Evolutionary conservation across 169 alveolate genomes (phyloP).

Genomic region (Eimeria sp.): DNA sequence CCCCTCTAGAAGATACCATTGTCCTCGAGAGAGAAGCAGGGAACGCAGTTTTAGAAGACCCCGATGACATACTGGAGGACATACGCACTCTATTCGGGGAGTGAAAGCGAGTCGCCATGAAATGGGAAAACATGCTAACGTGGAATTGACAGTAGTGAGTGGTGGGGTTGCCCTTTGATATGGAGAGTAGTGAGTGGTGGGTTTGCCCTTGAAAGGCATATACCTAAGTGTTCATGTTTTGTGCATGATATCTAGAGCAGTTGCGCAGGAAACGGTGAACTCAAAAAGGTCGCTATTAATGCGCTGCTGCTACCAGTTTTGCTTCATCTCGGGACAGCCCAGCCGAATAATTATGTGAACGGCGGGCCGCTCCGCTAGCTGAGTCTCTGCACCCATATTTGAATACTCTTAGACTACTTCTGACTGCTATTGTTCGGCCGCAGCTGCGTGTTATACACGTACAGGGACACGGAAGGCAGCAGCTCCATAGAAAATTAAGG

Average conservation of each 20-base stretch:
- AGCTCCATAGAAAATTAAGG: neutral
- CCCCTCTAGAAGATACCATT: constrained; percentile 3
- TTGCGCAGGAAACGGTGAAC: neutral
- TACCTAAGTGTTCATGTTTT: neutral
- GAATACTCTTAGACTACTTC: neutral
- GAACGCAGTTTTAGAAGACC: constrained; percentile 12
- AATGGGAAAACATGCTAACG: neutral
- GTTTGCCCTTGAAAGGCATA: too few species aligned
- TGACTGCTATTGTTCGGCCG: neutral
- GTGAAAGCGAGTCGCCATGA: neutral
- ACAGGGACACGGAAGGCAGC: neutral
- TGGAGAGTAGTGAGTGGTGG: too few species aligned
- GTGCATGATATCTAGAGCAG: neutral
- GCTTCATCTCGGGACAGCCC: neutral
- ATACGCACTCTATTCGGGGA: constrained; percentile 12
- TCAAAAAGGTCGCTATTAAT: neutral
- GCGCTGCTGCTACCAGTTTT: neutral
- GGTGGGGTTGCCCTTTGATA: too few species aligned
- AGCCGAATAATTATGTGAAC: neutral
- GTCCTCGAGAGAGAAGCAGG: constrained; percentile 10
- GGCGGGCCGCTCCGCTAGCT: neutral
- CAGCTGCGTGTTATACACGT: neutral
- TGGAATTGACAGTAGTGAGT: too few species aligned
- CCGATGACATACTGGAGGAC: constrained; percentile 6
- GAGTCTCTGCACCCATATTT: neutral